Conservation (phyloP, 139 green algal genomes). For the Asterochloris sp. region DNA sequence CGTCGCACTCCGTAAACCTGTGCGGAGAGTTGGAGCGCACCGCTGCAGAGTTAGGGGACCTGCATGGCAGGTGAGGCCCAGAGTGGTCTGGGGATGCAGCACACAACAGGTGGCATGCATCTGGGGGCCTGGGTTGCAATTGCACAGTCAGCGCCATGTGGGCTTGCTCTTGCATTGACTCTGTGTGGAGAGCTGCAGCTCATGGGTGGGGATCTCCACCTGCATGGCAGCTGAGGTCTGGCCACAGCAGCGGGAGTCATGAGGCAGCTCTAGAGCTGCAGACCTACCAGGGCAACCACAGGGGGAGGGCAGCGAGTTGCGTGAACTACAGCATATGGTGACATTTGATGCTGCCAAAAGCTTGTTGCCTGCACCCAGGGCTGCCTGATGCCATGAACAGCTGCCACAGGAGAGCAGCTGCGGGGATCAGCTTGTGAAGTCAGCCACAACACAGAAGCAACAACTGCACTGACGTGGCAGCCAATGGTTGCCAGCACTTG, state of each 20-base stretch:
- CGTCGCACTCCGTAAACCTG: conserved; percentile 41
- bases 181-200: background rate
- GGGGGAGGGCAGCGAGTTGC: no score
- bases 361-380: background rate
- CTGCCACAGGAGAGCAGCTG: no score
- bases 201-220: background rate
- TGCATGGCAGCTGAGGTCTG: background rate
- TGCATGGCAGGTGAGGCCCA: conserved; percentile 30
- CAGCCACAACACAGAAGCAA: no score
- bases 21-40: conserved; percentile 34
- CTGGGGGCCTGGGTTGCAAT: background rate
- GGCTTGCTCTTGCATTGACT: background rate
- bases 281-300: background rate
- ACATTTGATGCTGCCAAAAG: background rate
- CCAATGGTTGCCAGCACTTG: no score
- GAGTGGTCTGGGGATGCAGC: background rate
- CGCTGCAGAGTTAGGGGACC: conserved; percentile 20
- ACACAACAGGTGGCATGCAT: background rate
- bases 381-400: no score
- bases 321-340: background rate
- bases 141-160: background rate
- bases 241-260: background rate
- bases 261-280: background rate
- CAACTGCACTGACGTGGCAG: no score
- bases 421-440: no score